Evolutionary conservation across 108 stramenopile genomes (phyloP).

Genomic region (Stephanodiscus triporus): DNA sequence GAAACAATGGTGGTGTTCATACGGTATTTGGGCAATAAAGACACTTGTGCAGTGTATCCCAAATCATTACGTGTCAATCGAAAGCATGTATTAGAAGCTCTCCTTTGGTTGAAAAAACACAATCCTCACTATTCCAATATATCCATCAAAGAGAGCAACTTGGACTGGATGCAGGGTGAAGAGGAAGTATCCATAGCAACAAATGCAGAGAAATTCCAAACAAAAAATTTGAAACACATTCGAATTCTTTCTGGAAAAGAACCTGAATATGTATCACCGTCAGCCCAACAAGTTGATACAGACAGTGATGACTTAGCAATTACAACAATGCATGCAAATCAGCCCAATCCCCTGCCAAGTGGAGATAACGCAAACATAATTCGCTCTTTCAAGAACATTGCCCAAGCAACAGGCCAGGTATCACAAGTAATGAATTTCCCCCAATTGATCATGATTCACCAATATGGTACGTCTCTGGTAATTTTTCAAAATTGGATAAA

Average conservation of each 20-base stretch:
- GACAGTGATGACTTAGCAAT: neutral
- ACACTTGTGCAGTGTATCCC: neutral
- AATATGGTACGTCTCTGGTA: too few species aligned
- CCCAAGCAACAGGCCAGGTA: neutral
- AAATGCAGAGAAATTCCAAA: neutral
- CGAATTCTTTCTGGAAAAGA: too few species aligned
- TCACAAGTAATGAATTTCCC: neutral
- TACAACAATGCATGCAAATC: neutral
- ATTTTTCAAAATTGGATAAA: too few species aligned
- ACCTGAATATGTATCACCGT: too few species aligned
- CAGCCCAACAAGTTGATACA: too few species aligned
- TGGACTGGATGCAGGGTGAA: neutral
- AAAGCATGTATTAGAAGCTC: neutral
- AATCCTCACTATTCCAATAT: neutral
- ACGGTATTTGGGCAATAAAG: neutral
- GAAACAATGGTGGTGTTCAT: neutral
- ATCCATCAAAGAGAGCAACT: neutral
- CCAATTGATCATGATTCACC: constrained; percentile 4
- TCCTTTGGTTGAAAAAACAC: constrained; percentile 1
- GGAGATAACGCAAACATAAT: neutral
- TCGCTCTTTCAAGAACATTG: neutral
- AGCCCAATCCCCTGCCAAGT: neutral
- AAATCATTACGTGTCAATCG: neutral
- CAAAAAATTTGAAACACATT: too few species aligned
- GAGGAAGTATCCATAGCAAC: neutral